Evolutionary conservation across 208 protist genomes (phyloP).

Genomic region (Phytomonas sp.): DNA sequence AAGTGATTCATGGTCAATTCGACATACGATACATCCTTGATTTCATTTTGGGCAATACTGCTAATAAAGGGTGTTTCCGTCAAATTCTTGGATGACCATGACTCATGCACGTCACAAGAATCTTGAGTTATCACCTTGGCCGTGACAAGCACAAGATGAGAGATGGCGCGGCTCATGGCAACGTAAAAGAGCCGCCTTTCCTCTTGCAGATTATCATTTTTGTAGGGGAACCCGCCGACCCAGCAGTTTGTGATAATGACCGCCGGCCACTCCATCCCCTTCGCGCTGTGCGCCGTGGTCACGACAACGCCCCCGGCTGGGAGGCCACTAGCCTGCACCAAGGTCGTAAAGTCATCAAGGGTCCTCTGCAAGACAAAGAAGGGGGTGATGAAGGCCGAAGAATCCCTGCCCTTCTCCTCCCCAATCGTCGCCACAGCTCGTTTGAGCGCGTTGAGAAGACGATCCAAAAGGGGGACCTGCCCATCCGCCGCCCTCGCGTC

Average conservation of each 20-base stretch:
- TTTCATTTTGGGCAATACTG: too few relatives aligned
- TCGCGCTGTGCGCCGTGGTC: conserved; percentile 75
- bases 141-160: conserved; percentile 63
- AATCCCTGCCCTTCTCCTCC: background rate
- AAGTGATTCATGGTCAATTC: too few relatives aligned
- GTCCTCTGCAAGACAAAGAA: conserved; percentile 38
- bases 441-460: background rate
- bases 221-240: conserved; percentile 64
- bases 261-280: conserved; percentile 83
- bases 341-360: conserved; percentile 82
- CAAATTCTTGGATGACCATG: too few relatives aligned
- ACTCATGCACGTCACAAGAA: too few relatives aligned
- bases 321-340: conserved; percentile 22
- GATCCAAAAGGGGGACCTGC: background rate
- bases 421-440: background rate
- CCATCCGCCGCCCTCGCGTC: background rate
- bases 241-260: conserved; percentile 73
- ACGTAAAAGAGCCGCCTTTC: conserved; percentile 86
- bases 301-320: conserved; percentile 28
- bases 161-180: conserved; percentile 78
- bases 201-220: conserved; percentile 23
- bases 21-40: too few relatives aligned
- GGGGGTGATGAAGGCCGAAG: conserved; percentile 17
- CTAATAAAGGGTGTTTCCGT: too few relatives aligned
- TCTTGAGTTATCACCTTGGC: too few relatives aligned